These are phyloP conservation scores for Penicillium digitatum DNA, from an alignment of 2,329 filamentous ascomycete species.

Conservation along the genomic window DNA sequence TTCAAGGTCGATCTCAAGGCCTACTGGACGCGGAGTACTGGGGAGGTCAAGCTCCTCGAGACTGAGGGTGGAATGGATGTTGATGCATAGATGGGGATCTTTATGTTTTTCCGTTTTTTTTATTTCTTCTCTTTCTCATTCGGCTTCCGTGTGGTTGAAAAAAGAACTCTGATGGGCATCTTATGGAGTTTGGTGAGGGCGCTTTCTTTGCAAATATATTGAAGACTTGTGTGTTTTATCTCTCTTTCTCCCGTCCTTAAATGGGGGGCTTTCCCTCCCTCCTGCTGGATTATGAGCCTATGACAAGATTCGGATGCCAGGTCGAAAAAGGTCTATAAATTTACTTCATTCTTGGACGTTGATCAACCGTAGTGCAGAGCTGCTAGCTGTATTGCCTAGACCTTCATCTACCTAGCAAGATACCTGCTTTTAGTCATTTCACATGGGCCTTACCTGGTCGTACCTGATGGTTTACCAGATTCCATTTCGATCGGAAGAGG, in stretches of 20 bases:
- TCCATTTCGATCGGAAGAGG: slow-evolving; percentile 8
- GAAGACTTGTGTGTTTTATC: slow-evolving; percentile 16
- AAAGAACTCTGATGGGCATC: slow-evolving; percentile 34
- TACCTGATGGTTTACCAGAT: slow-evolving; percentile 33
- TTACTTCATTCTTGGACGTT: background rate
- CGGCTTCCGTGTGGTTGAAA: slow-evolving; percentile 16
- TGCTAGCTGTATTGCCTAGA: slow-evolving; percentile 5
- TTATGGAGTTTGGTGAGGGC: slow-evolving; percentile 38
- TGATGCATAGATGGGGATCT: slow-evolving; percentile 29
- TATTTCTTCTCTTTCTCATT: slow-evolving; percentile 18
- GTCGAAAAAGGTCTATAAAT: slow-evolving; percentile 23
- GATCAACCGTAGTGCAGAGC: slow-evolving; percentile 3
- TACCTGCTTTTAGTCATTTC: slow-evolving; percentile 26
- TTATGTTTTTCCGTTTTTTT: slow-evolving; percentile 17
- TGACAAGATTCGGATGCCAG: slow-evolving; percentile 32
- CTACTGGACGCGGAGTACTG: slow-evolving; percentile 47
- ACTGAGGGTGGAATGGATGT: slow-evolving; percentile 41
- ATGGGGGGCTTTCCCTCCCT: slow-evolving; percentile 16
- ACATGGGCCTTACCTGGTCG: slow-evolving; percentile 43
- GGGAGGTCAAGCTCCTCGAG: slow-evolving; percentile 41
- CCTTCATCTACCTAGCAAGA: slow-evolving; percentile 12
- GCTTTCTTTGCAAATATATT: slow-evolving; percentile 27
- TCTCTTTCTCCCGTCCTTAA: slow-evolving; percentile 18
- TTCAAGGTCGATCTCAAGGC: slow-evolving; percentile 79
- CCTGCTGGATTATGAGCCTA: slow-evolving; percentile 32